Evolutionary conservation across 2,329 filamentous ascomycete genomes (phyloP), one percentile per base, ranked within the genome.

Genomic region (Tolypocladium ophioglossoides): DNA sequence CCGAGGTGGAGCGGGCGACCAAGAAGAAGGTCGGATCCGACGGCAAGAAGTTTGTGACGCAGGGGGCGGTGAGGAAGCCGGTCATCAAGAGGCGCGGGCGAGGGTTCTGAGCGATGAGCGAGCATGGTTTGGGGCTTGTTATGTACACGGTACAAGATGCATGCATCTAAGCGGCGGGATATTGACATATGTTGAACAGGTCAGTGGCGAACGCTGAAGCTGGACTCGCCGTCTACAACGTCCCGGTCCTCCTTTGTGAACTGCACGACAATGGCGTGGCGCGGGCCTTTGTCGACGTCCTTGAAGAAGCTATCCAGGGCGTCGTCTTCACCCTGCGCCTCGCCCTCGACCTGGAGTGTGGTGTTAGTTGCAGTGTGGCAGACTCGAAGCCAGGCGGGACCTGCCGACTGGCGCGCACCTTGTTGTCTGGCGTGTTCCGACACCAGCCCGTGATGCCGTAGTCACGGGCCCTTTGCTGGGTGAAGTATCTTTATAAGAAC

Each of bases 251-350:
- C 80, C 58, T 84, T 82, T 58, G 91, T 85, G 9, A 96, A 72
- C 61, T 85, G 84, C 39, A 83, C 82, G 0, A 97, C 92, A 27
- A 79, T 79, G 1, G 91, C 85, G 54, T 82, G 76, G 1, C 77
- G 73, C 0, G 91, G 91, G 0, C 92, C 92, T 52, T 82, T 78
- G 63, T 90, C 79, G 49, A 96, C 73, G 58, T 89, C 84, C 61
- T 86, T 82, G 38, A 95, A 72, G 59, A 96, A 86, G 54, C 83
- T 79, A 52, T 83, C 71, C 30, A 97, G 68, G 2, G 78, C 71
- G 0, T 82, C 78, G 1, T 84, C 77, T 2, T 80, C 76, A 34
- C 90, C 91, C 67, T 97, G 92, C 6, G 86, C 91, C 72, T 96
- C 91, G 30, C 92, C 92, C 65, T 89, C 83, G 49, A 97, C 91